Evolutionary conservation across 2,329 filamentous ascomycete genomes (phyloP).

Genomic region (Shiraia sp.): DNA sequence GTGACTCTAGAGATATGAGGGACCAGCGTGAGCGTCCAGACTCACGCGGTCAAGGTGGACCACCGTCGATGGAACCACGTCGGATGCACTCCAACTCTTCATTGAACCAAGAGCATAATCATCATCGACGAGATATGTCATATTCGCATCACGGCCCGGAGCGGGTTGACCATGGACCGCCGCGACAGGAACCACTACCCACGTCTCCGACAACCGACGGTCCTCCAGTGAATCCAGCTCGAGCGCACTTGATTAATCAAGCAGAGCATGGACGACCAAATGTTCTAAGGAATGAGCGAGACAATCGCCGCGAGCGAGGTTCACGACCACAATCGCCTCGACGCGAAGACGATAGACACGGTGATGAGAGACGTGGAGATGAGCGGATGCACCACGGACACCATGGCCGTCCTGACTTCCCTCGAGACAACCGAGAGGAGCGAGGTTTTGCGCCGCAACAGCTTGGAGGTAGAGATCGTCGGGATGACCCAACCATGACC

Average conservation of each 20-base stretch:
- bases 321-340: constrained; percentile 37
- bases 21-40: constrained; percentile 38
- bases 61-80: constrained; percentile 19
- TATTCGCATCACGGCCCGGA: constrained; percentile 25
- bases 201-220: constrained; percentile 20
- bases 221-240: constrained; percentile 47
- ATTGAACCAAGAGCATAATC: constrained; percentile 25
- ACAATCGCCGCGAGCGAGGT: constrained; percentile 35
- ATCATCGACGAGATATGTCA: constrained; percentile 32
- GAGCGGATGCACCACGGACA: constrained; percentile 27
- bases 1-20: constrained; percentile 33
- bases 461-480: constrained; percentile 44
- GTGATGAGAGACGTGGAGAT: constrained; percentile 24
- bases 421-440: constrained; percentile 40
- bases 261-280: constrained; percentile 35
- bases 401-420: constrained; percentile 27
- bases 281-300: constrained; percentile 29
- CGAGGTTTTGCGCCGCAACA: constrained; percentile 25
- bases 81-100: constrained; percentile 29
- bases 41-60: constrained; percentile 28
- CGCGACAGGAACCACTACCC: constrained; percentile 19
- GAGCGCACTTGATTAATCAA: constrained; percentile 48
- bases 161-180: constrained; percentile 20
- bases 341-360: constrained; percentile 26
- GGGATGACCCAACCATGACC: constrained; percentile 44